phyloP scores from a whole-genome alignment of 2,329 filamentous ascomycete genomes.

The Xylariaceae sp. region DNA sequence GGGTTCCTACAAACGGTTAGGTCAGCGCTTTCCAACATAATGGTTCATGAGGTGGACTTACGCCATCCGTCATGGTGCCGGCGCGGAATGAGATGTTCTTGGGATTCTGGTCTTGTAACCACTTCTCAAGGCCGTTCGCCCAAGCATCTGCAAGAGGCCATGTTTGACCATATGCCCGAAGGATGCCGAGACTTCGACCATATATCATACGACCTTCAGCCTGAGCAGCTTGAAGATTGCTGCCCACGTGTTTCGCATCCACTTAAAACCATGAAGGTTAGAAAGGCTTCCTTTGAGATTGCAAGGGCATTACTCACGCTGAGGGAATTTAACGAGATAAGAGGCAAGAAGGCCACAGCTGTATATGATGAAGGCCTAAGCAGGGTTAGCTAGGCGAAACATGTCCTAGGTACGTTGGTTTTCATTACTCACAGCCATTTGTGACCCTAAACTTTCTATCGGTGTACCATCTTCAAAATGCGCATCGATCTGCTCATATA shows the following conservation, averaged over 20 bases:
- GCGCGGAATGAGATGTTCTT: conserved; percentile 36
- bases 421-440: conserved; percentile 44
- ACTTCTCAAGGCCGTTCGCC: conserved; percentile 47
- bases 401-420: not conserved
- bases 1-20: conserved; percentile 19
- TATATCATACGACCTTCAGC: conserved; percentile 45
- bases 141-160: conserved; percentile 53
- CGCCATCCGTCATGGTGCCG: conserved; percentile 49
- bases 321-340: conserved; percentile 50
- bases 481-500: conserved; percentile 49
- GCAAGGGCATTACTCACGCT: conserved; percentile 33
- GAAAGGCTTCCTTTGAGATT: too few species aligned
- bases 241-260: conserved; percentile 23
- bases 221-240: conserved; percentile 38
- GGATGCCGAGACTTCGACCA: conserved; percentile 40
- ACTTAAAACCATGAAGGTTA: too few species aligned
- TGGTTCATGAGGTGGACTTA: conserved; percentile 22
- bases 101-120: conserved; percentile 42
- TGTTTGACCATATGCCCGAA: conserved; percentile 45
- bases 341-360: conserved; percentile 51
- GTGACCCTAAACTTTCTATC: conserved; percentile 48
- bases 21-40: conserved; percentile 8
- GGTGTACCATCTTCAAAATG: conserved; percentile 45
- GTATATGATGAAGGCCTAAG: conserved; percentile 49
- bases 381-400: conserved; percentile 11